Base-by-base conservation (phyloP, 257 asterid species). In the Oldenlandia corymbosa region DNA sequence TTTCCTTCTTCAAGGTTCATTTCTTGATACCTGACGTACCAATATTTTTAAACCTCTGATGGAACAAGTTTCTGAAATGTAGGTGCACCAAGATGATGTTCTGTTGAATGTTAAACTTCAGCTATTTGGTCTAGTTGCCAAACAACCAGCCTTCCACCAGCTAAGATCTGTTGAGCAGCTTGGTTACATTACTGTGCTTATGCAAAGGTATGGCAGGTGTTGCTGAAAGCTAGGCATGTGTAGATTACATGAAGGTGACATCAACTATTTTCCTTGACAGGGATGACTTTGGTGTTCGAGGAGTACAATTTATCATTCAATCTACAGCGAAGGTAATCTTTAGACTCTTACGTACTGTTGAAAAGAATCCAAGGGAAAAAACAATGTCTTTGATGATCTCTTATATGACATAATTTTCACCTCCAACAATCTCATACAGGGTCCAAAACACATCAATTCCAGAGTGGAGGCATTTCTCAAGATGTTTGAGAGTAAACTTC, bases 111-210 rank as follows among this genome's bases (percentile, higher is more conserved):
- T 74, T 50, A 76, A 80, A 66, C 92, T 93, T 58, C 97, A 93
- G 73, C 96, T 93, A 65, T 90, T 90, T 76, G 95, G 88, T 66
- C 68, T 84, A 78, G 73, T 84, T 45, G 99, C 99, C 4, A 90
- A 93, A 85, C 99, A 93, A 60, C 92, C 96, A 46, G 94, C 94
- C 68, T 93, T 93, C 73, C 96, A 87, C 79, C 99, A 93, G 85
- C 99, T 93, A 73, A 85, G 99, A 90, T 87, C 97, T 67, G 92
- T 93, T 49, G 99, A 93, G 79, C 99, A 93, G 81, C 99, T 93
- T 73, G 99, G 99, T 68, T 93, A 93, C 76, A 80, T 93, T 53
- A 85, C 97, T 54, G 90, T 81, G 34, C 97, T 93, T 55, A 78
- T 80, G 95, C 90, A 83, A 80, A 83, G 97, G 99, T 92, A 66